phyloP scores from a whole-genome alignment of 2,329 filamentous ascomycete species.

The Exophiala sp. region DNA sequence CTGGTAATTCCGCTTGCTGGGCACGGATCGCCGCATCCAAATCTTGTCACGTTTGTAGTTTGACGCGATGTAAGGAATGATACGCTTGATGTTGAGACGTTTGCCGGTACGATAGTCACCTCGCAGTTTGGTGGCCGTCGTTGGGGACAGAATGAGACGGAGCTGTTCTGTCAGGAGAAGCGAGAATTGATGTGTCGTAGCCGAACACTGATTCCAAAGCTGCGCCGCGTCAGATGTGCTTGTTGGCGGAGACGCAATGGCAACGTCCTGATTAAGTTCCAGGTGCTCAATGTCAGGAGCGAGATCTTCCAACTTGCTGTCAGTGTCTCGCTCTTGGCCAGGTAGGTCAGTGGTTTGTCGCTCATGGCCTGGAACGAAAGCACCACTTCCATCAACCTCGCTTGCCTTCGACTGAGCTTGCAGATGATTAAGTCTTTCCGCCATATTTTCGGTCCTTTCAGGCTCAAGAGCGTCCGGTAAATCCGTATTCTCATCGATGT shows the following conservation, averaged over 20 bases:
- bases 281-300: constrained; percentile 55
- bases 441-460: constrained; percentile 25
- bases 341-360: constrained; percentile 28
- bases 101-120: constrained; percentile 97
- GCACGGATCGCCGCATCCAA: constrained; percentile 92
- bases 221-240: constrained; percentile 60
- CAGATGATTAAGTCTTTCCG: constrained; percentile 36
- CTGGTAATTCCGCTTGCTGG: constrained; percentile 92
- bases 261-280: constrained; percentile 54
- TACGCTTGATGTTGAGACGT: constrained; percentile 97
- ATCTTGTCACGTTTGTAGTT: constrained; percentile 99
- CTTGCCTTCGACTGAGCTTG: constrained; percentile 36
- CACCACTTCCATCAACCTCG: constrained; percentile 46
- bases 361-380: constrained; percentile 51
- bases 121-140: constrained; percentile 90
- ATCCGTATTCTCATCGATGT: constrained; percentile 53
- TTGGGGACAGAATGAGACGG: constrained; percentile 89
- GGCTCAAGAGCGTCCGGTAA: constrained; percentile 50
- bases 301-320: constrained; percentile 42
- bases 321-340: constrained; percentile 39
- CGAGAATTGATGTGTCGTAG: constrained; percentile 78
- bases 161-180: constrained; percentile 90
- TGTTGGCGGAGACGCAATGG: constrained; percentile 35
- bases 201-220: constrained; percentile 83
- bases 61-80: constrained; percentile 98